Conservation (phyloP, 106 monocot genomes). For the Gastrodia elata region DNA sequence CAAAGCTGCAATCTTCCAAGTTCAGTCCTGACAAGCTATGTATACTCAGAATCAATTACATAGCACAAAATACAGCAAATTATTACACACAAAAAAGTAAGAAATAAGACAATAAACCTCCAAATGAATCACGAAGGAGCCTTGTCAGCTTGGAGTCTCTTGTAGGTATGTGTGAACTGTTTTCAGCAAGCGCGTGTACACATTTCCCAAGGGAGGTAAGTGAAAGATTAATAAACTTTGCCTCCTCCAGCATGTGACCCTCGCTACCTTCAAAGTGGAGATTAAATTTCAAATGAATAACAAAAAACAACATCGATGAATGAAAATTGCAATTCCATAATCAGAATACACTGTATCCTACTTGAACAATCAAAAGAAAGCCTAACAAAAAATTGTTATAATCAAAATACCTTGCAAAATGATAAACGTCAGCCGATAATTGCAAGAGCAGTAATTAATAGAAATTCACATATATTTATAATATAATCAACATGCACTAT, state of each 20-base stretch:
- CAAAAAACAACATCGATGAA: conserved; percentile 4
- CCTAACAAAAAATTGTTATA: not conserved
- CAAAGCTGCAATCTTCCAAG: no score
- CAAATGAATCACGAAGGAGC: conserved; percentile 81
- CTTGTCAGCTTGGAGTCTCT: conserved; percentile 83
- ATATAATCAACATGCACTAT: not conserved
- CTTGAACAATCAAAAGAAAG: not conserved
- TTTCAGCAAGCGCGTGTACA: conserved; percentile 80
- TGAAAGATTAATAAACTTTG: conserved; percentile 82
- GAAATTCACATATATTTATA: not conserved
- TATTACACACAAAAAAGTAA: not conserved
- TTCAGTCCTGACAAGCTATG: no score
- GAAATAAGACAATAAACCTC: conserved; percentile 33
- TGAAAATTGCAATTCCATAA: not conserved
- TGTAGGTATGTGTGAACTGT: conserved; percentile 69
- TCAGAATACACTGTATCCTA: not conserved
- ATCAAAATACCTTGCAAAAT: not conserved
- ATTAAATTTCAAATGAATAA: not conserved
- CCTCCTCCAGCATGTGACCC: conserved; percentile 83
- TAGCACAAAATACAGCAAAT: not conserved
- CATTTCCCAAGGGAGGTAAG: conserved; percentile 77
- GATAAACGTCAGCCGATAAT: not conserved
- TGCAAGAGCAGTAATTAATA: not conserved
- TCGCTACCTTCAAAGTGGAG: conserved; percentile 55
- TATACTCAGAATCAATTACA: not conserved